A percentile compares a stretch with the other conserved stretches of the same genome.
Conservation (phyloP, 352 stramenopile genomes). For the Elongisporangium anandrum region DNA sequence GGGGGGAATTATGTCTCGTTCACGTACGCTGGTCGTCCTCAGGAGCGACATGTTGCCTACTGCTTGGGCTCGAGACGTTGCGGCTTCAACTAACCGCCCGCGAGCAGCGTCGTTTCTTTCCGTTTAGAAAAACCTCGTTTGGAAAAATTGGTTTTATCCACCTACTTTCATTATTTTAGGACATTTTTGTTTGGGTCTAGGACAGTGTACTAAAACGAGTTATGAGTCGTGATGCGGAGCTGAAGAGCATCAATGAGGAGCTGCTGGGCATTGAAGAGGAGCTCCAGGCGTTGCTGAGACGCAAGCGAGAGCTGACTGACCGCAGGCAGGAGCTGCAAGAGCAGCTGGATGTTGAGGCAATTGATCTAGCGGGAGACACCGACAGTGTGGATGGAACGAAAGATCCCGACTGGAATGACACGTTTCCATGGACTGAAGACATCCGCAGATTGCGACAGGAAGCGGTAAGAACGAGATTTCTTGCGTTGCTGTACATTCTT, state of each 20-base stretch:
- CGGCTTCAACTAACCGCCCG: neutral
- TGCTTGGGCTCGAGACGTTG: constrained; percentile 3
- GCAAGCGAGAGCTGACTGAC: constrained; percentile 50
- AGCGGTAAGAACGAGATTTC: constrained; percentile 5
- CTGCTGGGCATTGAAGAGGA: constrained; percentile 54
- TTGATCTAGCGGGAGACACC: neutral
- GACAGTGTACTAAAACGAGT: neutral
- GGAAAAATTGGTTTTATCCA: neutral
- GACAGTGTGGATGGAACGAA: neutral
- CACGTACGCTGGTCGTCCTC: constrained; percentile 66
- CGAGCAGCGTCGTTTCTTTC: neutral
- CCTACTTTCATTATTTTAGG: neutral
- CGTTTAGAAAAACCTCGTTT: neutral
- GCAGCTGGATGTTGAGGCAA: constrained; percentile 15
- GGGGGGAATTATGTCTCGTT: neutral
- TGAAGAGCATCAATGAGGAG: constrained; percentile 50
- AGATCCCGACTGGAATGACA: constrained; percentile 26
- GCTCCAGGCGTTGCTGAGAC: constrained; percentile 35
- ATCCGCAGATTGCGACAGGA: constrained; percentile 25
- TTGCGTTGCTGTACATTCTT: neutral
- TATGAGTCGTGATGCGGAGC: constrained; percentile 16
- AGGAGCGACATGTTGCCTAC: constrained; percentile 62
- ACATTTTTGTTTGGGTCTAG: neutral
- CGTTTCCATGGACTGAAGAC: constrained; percentile 38
- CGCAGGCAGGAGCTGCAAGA: constrained; percentile 36